Conservation (phyloP, 768 basidiomycete genomes). For the Mycena capillaripes region DNA sequence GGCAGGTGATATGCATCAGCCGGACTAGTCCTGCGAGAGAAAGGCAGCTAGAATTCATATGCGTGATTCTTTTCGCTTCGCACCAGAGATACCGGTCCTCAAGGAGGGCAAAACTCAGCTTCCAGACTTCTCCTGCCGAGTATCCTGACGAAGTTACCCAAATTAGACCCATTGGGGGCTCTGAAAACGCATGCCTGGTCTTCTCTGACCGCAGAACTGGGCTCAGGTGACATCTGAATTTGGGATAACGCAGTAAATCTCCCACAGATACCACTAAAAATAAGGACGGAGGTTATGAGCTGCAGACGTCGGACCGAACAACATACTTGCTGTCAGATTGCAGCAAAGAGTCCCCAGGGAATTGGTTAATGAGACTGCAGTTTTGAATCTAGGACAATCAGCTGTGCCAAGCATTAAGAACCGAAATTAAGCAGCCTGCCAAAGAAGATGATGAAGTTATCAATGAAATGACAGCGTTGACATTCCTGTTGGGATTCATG, state of each 20-base stretch:
- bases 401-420: background rate
- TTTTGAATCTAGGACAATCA: background rate
- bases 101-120: background rate
- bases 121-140: background rate
- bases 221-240: background rate
- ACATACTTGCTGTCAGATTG: background rate
- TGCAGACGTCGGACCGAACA: background rate
- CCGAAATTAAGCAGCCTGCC: background rate
- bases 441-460: background rate
- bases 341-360: background rate
- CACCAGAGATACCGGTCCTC: background rate
- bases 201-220: background rate
- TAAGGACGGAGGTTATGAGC: background rate
- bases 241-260: background rate
- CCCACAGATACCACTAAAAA: background rate
- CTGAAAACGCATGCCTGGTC: background rate
- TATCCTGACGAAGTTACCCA: background rate
- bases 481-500: slow-evolving; percentile 5
- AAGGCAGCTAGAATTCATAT: background rate
- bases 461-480: slow-evolving; percentile 4
- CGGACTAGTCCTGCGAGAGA: background rate
- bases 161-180: background rate
- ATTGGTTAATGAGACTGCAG: background rate
- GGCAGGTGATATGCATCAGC: background rate
- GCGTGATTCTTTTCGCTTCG: background rate